phyloP scores from a whole-genome alignment of 2,329 filamentous ascomycete species.

The Colletotrichum sp. region DNA sequence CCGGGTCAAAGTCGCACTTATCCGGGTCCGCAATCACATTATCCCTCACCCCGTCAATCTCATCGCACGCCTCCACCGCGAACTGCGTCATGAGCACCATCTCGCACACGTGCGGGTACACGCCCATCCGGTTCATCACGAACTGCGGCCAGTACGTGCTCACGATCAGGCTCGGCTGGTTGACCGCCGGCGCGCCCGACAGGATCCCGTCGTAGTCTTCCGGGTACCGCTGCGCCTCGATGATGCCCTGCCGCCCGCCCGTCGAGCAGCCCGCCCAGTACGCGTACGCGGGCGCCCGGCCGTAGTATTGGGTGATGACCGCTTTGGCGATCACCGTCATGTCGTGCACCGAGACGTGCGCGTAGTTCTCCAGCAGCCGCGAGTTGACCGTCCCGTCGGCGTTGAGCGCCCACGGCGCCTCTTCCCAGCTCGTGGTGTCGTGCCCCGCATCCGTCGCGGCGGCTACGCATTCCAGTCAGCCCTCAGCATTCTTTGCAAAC shows the following conservation, averaged over 20 bases:
- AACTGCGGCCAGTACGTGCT: constrained; percentile 23
- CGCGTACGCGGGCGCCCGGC: constrained; percentile 41
- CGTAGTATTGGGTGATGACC: constrained; percentile 53
- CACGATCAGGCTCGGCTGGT: constrained; percentile 22
- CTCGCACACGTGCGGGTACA: constrained; percentile 16
- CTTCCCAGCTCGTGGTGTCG: not conserved
- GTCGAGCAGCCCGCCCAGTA: constrained; percentile 61
- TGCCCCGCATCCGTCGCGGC: constrained; percentile 14
- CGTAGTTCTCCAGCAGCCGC: constrained; percentile 10
- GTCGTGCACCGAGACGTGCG: constrained; percentile 17
- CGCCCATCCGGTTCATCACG: constrained; percentile 15
- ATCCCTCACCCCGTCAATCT: constrained; percentile 17
- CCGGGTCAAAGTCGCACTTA: constrained; percentile 27
- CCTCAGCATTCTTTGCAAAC: not conserved
- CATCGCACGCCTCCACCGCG: constrained; percentile 18
- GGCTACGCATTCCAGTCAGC: not conserved
- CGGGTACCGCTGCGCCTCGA: constrained; percentile 56
- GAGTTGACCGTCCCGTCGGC: constrained; percentile 17
- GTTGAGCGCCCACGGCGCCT: constrained; percentile 25
- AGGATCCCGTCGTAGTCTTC: constrained; percentile 60
- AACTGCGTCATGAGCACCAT: constrained; percentile 35
- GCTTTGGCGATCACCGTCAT: constrained; percentile 52
- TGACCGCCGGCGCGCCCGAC: constrained; percentile 48
- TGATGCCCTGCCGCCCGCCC: constrained; percentile 61
- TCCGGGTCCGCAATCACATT: constrained; percentile 14